Percentiles rank a stretch among this genome's conserved stretches.
Conservation (phyloP, 768 basidiomycete genomes). For the Tricholoma sp. region DNA sequence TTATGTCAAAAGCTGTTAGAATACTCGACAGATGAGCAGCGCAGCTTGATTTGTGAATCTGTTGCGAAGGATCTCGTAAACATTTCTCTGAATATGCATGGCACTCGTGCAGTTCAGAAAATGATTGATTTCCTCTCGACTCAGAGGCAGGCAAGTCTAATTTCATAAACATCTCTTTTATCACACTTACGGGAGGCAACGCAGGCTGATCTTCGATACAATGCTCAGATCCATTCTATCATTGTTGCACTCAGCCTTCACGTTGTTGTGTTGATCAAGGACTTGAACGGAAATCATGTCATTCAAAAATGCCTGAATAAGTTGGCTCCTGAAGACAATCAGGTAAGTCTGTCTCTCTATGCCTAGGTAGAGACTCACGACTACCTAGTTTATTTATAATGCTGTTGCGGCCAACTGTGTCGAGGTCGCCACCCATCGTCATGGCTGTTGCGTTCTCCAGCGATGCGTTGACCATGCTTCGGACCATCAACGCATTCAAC, state of each 20-base stretch:
- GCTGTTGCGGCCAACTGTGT: conserved; percentile 98
- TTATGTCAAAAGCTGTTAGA: conserved; percentile 97
- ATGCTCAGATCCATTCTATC: conserved; percentile 92
- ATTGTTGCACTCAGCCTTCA: conserved; percentile 95
- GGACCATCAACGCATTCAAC: conserved; percentile 89
- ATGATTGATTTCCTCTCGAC: conserved; percentile 99
- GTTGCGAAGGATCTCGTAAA: conserved; percentile 96
- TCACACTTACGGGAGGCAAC: conserved; percentile 46
- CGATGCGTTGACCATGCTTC: conserved; percentile 98
- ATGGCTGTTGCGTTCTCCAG: conserved; percentile 98
- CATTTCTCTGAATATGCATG: conserved; percentile 99
- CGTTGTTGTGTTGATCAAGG: conserved; percentile 99
- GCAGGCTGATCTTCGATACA: conserved; percentile 79
- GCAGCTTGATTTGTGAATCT: conserved; percentile 94
- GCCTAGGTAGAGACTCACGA: not conserved
- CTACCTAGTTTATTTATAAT: conserved; percentile 89
- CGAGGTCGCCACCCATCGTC: conserved; percentile 96
- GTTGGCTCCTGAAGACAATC: conserved; percentile 96
- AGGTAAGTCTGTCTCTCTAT: conserved; percentile 41
- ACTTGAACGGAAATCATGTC: conserved; percentile 94
- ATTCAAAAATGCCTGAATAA: conserved; percentile 99
- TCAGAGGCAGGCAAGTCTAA: conserved; percentile 75
- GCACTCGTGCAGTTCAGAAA: conserved; percentile 98
- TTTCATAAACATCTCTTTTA: conserved; percentile 28
- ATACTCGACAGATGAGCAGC: conserved; percentile 95